Conservation (phyloP, 495 filamentous ascomycete genomes). For the Penicillium salamii region DNA sequence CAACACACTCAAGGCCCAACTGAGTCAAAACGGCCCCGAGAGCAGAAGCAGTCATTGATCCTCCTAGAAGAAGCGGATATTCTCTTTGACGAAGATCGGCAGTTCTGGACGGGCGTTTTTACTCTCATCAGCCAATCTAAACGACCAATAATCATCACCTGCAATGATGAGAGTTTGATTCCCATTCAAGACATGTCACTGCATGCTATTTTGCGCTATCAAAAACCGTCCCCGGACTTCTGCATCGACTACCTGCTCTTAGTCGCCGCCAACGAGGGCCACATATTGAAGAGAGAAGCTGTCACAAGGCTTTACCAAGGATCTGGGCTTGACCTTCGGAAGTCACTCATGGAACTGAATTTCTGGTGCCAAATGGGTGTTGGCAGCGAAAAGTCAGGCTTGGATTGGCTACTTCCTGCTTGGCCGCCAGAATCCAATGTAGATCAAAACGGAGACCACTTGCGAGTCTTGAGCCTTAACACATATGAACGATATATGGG, state of each 20-base stretch:
- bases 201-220: conserved; percentile 85
- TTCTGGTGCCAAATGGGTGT: conserved; percentile 97
- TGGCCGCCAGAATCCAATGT: conserved; percentile 69
- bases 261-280: conserved; percentile 86
- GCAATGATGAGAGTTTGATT: conserved; percentile 79
- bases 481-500: conserved; percentile 81
- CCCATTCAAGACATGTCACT: conserved; percentile 67
- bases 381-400: conserved; percentile 80
- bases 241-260: conserved; percentile 78
- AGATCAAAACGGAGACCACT: conserved; percentile 58
- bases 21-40: conserved; percentile 43
- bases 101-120: conserved; percentile 85
- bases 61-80: conserved; percentile 93
- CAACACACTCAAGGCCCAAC: conserved; percentile 11
- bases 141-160: conserved; percentile 90
- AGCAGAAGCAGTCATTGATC: conserved; percentile 91
- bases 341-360: conserved; percentile 79
- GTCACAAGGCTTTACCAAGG: conserved; percentile 67
- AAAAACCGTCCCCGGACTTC: conserved; percentile 62
- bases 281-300: conserved; percentile 67
- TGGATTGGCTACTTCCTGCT: conserved; percentile 81
- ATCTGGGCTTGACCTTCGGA: conserved; percentile 69
- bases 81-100: conserved; percentile 89
- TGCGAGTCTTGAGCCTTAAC: conserved; percentile 79
- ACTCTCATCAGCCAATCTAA: conserved; percentile 78